Evolutionary conservation across 768 basidiomycete species (phyloP).

Genomic region (Agaricus subrufescens): DNA sequence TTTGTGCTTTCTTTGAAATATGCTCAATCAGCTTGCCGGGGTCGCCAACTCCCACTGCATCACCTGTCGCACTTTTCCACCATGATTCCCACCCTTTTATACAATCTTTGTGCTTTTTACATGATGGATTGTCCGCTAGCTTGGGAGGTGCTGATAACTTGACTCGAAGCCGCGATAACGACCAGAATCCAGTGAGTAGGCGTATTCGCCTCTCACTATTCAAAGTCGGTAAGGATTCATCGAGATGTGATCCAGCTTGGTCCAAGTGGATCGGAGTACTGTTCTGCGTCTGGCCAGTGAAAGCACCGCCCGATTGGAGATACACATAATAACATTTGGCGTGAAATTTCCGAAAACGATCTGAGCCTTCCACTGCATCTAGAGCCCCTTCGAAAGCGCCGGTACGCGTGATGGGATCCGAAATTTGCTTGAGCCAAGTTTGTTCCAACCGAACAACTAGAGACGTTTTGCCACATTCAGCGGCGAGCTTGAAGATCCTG

Average conservation of each 20-base stretch:
- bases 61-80: neutral
- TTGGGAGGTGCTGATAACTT: neutral
- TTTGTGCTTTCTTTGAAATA: too few relatives aligned
- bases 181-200: constrained; percentile 1
- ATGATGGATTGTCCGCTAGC: neutral
- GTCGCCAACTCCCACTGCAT: neutral
- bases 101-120: neutral
- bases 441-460: neutral
- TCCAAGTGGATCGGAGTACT: too few relatives aligned
- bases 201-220: neutral
- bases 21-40: neutral
- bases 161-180: neutral
- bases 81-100: neutral
- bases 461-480: neutral
- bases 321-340: neutral
- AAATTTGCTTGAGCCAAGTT: neutral
- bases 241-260: neutral
- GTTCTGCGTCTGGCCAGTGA: neutral
- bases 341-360: neutral
- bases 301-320: neutral
- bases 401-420: neutral
- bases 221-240: neutral
- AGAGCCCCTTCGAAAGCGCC: neutral
- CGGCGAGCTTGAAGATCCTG: neutral
- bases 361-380: neutral